Evolutionary conservation across 108 stramenopile genomes (phyloP), one percentile per base, ranked within the genome.

Genomic region (Nannochloropsis gaditana): DNA sequence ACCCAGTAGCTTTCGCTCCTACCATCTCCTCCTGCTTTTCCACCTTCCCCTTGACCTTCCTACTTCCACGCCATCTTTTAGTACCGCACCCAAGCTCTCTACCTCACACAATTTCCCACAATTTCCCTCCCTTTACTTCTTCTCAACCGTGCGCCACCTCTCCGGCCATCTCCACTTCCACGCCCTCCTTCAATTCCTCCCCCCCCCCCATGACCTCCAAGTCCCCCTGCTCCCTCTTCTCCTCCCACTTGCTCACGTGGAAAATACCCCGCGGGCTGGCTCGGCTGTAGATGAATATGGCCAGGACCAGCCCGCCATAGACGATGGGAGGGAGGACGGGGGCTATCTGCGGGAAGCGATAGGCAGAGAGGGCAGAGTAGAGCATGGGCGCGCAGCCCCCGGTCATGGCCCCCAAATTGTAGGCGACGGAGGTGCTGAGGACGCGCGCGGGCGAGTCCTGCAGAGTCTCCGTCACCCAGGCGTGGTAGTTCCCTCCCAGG

Each of bases 401-500:
- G 2, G n/a, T n/a, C 59, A 73, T 73, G 15, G 59, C 59, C 8
- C 59, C 59, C 5, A 73, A n/a, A n/a, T 73, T 73, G 8, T 73
- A 73, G 59, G 59, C 59, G 19, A 73, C 59, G 19, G 59, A 73
- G 59, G 59, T 73, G 59, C 19, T n/a, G 19, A 73, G 15, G 2
- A 73, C 59, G 59, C 59, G 59, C 19, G 59, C 59, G 59, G 59
- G 59, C 8, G 59, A 73, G 59, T 73, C 59, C 59, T 73, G 15
- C 59, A 73, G n/a, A 15, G 59, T 73, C 59, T 73, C 59, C 59
- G 59, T 73, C 59, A 73, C 59, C 59, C 59, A 73, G 59, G 59
- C 59, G 19, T 15, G 15, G 59, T 73, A 73, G 59, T 73, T 73
- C 19, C 59, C 59, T 15, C 59, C n/a, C 59, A 73, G 59, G 0